Evolutionary conservation across 495 filamentous ascomycete species (phyloP), one percentile per base, ranked within the genome.

Genomic region (Aspergillus ellipticus): DNA sequence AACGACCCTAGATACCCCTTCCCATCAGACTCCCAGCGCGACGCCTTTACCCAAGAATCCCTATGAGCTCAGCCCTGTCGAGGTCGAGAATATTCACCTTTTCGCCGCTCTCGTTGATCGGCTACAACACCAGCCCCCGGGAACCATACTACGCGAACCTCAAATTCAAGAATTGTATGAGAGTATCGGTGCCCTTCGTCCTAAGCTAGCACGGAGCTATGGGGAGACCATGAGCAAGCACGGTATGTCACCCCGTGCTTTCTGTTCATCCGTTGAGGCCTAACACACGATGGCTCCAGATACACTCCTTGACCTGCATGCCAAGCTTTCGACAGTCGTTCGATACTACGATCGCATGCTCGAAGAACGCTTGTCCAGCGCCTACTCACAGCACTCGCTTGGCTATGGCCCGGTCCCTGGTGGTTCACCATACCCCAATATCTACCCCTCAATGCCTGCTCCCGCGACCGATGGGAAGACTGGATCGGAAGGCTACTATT

Each of bases 171-270:
- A 98, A 71, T 77, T 98, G 7, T 98, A 98, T 66, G 95, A 97
- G 57, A 94, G 92, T 65, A 97, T 98, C 61, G 92, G 95, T 11
- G 74, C 89, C 3, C 77, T 98, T 55, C 84, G 94, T 47, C 94
- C 94, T 2, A 98, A 98, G 71, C 76, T 98, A 51, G 95, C 95
- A 15, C 83, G 94, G 52, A 97, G 93, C 7, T 97, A 97, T 72
- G 94, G 94, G 35, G 94, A 98, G 73, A 97, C 94, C 0, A 97
- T 97, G 94, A 97, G 93, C 81, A 98, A 97, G 72, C 94, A 97
- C 69, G 93, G 92, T 90, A 77, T 66, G 84, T 77, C 28, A 20
- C 17, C 37, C 22, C 57, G 54, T 21, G 2, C 19, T 15, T 13
- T 9, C 42, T 35, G 7, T 46, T 43, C 13, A 19, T 39, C 5